A percentile compares a stretch with the other conserved stretches of the same genome.
Evolutionary conservation across 2,329 filamentous ascomycete genomes (phyloP).

Genomic region (Sclerotinia sclerotiorum): DNA sequence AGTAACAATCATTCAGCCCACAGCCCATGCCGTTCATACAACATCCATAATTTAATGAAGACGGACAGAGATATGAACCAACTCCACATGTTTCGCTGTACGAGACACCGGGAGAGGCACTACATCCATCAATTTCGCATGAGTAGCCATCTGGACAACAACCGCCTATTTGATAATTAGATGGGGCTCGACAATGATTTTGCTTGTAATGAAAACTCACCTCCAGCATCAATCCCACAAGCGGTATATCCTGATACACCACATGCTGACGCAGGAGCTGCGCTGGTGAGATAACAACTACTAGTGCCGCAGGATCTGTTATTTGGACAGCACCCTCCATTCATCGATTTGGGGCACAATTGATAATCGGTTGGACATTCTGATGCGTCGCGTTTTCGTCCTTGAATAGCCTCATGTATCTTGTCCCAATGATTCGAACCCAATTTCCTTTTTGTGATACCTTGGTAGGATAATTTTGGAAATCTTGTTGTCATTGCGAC

Average conservation of each 20-base stretch:
- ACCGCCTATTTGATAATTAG: constrained; percentile 32
- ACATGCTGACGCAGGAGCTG: constrained; percentile 33
- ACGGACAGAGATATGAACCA: constrained; percentile 51
- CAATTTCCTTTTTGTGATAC: constrained; percentile 32
- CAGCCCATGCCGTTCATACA: constrained; percentile 53
- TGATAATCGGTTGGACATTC: constrained; percentile 34
- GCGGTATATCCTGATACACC: constrained; percentile 33
- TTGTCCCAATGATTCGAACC: constrained; percentile 37
- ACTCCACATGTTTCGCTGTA: constrained; percentile 46
- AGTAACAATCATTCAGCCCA: constrained; percentile 49
- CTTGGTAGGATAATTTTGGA: constrained; percentile 34
- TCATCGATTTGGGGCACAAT: constrained; percentile 36
- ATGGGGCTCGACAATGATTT: background rate
- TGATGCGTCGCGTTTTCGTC: constrained; percentile 34
- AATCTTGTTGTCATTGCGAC: constrained; percentile 25
- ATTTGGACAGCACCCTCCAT: constrained; percentile 43
- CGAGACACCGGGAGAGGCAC: constrained; percentile 46
- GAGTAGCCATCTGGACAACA: constrained; percentile 47
- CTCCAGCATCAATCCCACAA: constrained; percentile 36
- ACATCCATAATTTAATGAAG: constrained; percentile 53
- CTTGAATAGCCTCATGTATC: constrained; percentile 37
- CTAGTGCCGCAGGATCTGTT: constrained; percentile 49
- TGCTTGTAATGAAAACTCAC: constrained; percentile 31
- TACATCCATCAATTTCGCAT: constrained; percentile 49
- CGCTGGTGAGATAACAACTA: constrained; percentile 44